phyloP scores from a whole-genome alignment of 345 rosid genomes.

The Syzygium grande region DNA sequence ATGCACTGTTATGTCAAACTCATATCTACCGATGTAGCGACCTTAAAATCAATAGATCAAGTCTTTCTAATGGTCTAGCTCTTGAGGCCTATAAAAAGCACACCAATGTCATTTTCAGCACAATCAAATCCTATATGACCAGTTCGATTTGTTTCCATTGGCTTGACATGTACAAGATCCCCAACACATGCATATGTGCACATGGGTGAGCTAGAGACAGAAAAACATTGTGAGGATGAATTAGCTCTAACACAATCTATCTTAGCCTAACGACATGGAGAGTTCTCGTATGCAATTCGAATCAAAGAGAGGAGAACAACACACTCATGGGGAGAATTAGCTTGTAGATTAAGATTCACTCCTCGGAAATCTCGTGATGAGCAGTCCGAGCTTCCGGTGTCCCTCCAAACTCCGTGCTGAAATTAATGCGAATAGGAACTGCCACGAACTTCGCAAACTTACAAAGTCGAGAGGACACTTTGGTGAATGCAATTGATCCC shows the following conservation, averaged over 20 bases:
- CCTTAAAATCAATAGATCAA: background rate
- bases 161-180: background rate
- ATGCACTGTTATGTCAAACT: background rate
- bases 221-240: background rate
- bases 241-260: background rate
- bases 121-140: rapidly evolving
- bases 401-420: no score
- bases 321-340: no score
- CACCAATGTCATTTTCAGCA: background rate
- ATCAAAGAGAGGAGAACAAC: background rate
- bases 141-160: background rate
- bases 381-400: no score
- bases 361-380: no score
- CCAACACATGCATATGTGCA: background rate
- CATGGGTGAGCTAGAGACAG: rapidly evolving
- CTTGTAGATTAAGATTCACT: no score
- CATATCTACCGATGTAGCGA: background rate
- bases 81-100: background rate
- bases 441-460: no score
- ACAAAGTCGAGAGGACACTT: no score
- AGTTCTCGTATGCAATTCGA: background rate
- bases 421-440: no score
- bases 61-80: background rate
- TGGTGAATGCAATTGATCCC: no score
- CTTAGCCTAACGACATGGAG: no score